Evolutionary conservation across 2,329 filamentous ascomycete genomes (phyloP).

Genomic region (Aspergillus fischeri): DNA sequence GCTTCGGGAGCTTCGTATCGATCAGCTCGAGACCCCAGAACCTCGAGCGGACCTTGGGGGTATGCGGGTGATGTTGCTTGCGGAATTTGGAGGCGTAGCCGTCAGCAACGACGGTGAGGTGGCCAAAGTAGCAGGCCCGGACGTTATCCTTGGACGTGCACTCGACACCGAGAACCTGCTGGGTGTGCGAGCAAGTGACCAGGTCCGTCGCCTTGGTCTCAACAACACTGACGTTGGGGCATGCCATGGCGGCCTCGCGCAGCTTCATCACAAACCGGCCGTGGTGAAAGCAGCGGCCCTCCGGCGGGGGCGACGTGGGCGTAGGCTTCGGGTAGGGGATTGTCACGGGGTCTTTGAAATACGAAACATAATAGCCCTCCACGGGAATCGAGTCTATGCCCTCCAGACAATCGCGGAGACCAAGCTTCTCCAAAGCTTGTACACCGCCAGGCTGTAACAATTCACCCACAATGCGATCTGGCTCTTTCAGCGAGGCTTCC

Average conservation of each 20-base stretch:
- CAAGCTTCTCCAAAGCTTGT: constrained; percentile 72
- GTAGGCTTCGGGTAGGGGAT: constrained; percentile 73
- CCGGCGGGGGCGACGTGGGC: constrained; percentile 49
- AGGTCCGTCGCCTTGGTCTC: constrained; percentile 81
- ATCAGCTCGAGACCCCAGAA: constrained; percentile 94
- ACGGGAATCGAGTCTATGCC: constrained; percentile 81
- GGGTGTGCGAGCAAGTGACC: constrained; percentile 63
- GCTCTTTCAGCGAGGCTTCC: constrained; percentile 84
- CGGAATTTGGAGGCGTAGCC: constrained; percentile 92
- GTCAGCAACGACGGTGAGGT: constrained; percentile 84
- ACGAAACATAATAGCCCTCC: constrained; percentile 83
- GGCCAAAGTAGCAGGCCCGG: constrained; percentile 78
- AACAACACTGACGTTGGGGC: constrained; percentile 82
- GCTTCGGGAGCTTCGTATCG: constrained; percentile 73
- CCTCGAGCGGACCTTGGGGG: constrained; percentile 71
- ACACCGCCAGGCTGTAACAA: constrained; percentile 90
- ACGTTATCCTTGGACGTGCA: constrained; percentile 59
- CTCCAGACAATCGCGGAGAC: constrained; percentile 76
- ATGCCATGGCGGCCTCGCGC: constrained; percentile 66
- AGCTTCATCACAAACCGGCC: constrained; percentile 85
- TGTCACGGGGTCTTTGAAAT: constrained; percentile 65
- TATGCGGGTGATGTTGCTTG: constrained; percentile 65
- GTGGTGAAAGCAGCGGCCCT: constrained; percentile 87
- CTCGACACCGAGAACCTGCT: constrained; percentile 79
- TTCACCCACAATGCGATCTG: constrained; percentile 93